Conservation (phyloP, 768 basidiomycete genomes). For the Auricularia sp. region DNA sequence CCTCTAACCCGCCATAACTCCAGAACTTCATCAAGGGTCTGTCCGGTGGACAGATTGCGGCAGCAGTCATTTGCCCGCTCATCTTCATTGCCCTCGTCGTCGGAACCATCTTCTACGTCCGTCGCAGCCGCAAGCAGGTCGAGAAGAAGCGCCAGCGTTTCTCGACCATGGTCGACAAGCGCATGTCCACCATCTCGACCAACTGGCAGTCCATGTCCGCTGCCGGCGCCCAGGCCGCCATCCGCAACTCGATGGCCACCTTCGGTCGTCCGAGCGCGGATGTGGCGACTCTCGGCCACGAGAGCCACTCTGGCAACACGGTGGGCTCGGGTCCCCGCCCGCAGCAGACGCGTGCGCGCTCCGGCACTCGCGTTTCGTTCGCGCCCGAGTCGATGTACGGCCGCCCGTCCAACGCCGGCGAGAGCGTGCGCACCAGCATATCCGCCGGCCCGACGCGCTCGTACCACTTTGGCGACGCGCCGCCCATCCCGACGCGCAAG, state of each 20-base stretch:
- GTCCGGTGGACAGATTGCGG: conserved; percentile 53
- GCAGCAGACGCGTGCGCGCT: neutral
- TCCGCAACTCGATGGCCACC: conserved; percentile 23
- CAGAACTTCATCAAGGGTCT: conserved; percentile 26
- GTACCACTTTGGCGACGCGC: conserved; percentile 31
- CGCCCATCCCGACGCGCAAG: conserved; percentile 31
- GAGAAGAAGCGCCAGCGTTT: conserved; percentile 45
- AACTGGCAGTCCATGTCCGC: conserved; percentile 69
- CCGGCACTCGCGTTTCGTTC: conserved; percentile 55
- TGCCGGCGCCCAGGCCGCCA: conserved; percentile 63
- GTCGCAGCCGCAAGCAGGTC: conserved; percentile 39
- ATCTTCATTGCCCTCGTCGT: conserved; percentile 33
- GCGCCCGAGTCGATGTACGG: conserved; percentile 34
- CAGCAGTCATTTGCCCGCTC: conserved; percentile 51
- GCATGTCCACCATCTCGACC: conserved; percentile 71
- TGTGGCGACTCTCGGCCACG: neutral
- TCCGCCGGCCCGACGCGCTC: conserved; percentile 33
- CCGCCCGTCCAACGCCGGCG: conserved; percentile 15
- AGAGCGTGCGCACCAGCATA: conserved; percentile 33
- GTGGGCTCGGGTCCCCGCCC: neutral
- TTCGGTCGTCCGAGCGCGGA: conserved; percentile 22
- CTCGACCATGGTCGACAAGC: conserved; percentile 61
- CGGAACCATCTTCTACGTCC: conserved; percentile 34
- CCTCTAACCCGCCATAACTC: neutral
- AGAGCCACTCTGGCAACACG: neutral